phyloP scores from a whole-genome alignment of 2,329 filamentous ascomycete genomes.

The Domatiomyces catenatus region DNA sequence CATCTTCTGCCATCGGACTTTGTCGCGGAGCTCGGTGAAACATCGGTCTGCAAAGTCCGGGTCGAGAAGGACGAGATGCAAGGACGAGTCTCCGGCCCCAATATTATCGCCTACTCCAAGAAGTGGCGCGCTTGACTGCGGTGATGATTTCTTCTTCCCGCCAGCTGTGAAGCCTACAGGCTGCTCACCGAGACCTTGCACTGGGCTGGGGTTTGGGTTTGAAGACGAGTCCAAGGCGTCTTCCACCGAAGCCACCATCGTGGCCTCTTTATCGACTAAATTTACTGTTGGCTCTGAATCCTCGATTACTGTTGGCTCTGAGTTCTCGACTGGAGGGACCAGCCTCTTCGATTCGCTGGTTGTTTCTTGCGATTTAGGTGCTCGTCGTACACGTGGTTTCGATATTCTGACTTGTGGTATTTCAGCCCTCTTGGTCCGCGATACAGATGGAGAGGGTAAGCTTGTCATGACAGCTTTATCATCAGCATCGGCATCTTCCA shows the following conservation, averaged over 20 bases:
- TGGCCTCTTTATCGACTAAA: background rate
- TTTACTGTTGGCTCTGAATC: background rate
- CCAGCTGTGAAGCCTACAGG: background rate
- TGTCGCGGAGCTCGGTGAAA: conserved; percentile 24
- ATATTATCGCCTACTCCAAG: conserved; percentile 38
- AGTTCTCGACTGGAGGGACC: background rate
- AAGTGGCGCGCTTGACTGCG: background rate
- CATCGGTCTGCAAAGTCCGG: conserved; percentile 42
- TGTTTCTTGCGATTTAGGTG: background rate
- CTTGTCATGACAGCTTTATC: background rate
- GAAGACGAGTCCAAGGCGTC: background rate
- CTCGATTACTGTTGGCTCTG: background rate
- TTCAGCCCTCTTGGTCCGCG: background rate
- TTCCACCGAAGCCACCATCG: background rate
- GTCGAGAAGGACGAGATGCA: conserved; percentile 57
- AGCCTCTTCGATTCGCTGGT: background rate
- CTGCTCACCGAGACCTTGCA: background rate
- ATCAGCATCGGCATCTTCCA: background rate
- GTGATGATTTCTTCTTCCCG: background rate
- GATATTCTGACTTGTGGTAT: background rate
- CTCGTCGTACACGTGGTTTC: background rate
- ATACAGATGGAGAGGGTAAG: background rate
- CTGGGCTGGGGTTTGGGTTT: background rate
- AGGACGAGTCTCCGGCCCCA: conserved; percentile 65
- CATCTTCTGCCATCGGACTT: conserved; percentile 85